Evolutionary conservation across 169 alveolate species (phyloP), one percentile per base, ranked within the genome.

Genomic region (Cryptosporidium viatorum): DNA sequence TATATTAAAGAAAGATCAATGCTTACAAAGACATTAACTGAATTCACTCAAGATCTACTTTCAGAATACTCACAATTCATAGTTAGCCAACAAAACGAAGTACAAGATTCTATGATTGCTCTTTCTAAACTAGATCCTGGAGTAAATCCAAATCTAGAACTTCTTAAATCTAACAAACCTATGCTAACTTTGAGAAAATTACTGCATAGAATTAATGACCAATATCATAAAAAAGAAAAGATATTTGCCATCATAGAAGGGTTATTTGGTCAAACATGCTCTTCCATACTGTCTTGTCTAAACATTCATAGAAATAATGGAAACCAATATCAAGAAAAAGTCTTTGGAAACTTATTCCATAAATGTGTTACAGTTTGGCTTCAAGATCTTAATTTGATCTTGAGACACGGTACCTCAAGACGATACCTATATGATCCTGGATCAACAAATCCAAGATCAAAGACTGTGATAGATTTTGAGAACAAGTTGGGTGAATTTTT

Each of bases 141-240:
- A 18, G 35, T 31, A 14, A 80, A 80, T 45, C 89, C 89, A 29
- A 80, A 80, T n/a, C 52, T 45, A 14, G 89, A 80, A n/a, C 62
- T 80, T 4, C 48, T 80, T 3, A 39, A 16, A 12, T 59, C 80
- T 7, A 39, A 62, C 39, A 39, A 58, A 29, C 89, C 73, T 8
- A 41, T 80, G 43, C 73, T 80, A 16, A 80, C 89, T 7, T 33
- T 80, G 35, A 80, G 89, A 48, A 80, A 62, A 43, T n/a, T 80
- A 26, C 39, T 62, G 5, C 75, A 80, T 26, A 80, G 71, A 48
- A 16, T 65, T 3, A 26, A 48, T n/a, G 89, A 80, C 1, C 89
- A 80, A 48, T 43, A 43, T 21, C 31, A 60, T 9, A 58, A 50
- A 29, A 62, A 43, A 29, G 74, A 80, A 33, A 60, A 29, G 33